Conservation (phyloP, 2,329 filamentous ascomycete species). For the Xylaria sp. region DNA sequence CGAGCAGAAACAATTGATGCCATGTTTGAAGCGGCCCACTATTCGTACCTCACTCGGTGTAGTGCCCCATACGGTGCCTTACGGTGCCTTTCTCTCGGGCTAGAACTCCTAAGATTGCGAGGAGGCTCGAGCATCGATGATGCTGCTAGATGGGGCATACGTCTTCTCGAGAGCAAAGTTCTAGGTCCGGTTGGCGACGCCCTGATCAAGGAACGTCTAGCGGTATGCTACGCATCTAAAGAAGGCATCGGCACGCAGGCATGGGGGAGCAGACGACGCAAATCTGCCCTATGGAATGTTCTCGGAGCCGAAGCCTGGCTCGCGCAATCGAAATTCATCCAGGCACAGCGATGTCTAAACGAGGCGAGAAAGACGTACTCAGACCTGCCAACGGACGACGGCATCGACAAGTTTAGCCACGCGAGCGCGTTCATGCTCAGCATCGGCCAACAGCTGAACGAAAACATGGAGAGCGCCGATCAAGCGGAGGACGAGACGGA, state of each 20-base stretch:
- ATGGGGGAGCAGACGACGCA: constrained; percentile 80
- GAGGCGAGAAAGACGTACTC: constrained; percentile 70
- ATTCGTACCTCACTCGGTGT: constrained; percentile 91
- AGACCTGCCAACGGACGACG: constrained; percentile 60
- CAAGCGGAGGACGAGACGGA: constrained; percentile 37
- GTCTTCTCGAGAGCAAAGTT: constrained; percentile 81
- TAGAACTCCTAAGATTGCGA: constrained; percentile 85
- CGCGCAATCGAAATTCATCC: constrained; percentile 77
- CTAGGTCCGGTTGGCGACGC: constrained; percentile 81
- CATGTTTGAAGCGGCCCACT: constrained; percentile 89
- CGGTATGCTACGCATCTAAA: constrained; percentile 83
- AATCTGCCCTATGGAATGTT: constrained; percentile 90
- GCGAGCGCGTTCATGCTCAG: constrained; percentile 65
- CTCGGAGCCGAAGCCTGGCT: constrained; percentile 88
- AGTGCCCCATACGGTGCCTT: constrained; percentile 82
- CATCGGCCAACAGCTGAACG: constrained; percentile 62
- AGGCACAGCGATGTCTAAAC: constrained; percentile 81
- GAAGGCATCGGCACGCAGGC: constrained; percentile 71
- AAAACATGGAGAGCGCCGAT: constrained; percentile 57
- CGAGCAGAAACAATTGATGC: constrained; percentile 84
- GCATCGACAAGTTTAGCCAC: constrained; percentile 61
- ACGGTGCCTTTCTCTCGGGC: constrained; percentile 77
- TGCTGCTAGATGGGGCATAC: constrained; percentile 84
- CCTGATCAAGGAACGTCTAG: constrained; percentile 85
- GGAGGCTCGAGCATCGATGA: constrained; percentile 86